phyloP scores from a whole-genome alignment of 805 yeast species.

The Candida piceae region DNA sequence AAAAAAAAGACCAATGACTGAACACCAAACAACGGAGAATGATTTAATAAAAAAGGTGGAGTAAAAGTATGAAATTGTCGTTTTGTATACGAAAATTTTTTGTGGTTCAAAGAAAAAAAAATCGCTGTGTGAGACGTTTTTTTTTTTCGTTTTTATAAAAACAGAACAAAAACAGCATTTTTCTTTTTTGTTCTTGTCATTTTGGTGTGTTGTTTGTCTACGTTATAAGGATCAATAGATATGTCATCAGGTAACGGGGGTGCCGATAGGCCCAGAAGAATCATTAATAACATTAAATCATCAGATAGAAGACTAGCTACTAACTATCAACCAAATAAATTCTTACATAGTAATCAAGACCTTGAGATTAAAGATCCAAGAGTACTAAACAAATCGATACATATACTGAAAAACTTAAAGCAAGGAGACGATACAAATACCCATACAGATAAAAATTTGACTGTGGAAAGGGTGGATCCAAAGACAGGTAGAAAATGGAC shows the following conservation, averaged over 20 bases:
- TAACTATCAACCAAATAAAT: conserved; percentile 43
- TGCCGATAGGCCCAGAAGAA: conserved; percentile 1
- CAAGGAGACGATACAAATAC: conserved; percentile 1
- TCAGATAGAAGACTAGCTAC: conserved; percentile 55
- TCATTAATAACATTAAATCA: conserved; percentile 27
- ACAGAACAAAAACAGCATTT: not conserved
- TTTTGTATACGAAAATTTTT: too few relatives aligned
- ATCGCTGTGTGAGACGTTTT: too few relatives aligned
- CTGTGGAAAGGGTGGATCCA: conserved; percentile 37
- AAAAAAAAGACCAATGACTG: too few relatives aligned
- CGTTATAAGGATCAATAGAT: too few relatives aligned
- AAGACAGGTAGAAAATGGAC: conserved; percentile 45
- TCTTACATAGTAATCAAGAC: conserved; percentile 31
- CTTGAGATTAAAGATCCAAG: conserved; percentile 13
- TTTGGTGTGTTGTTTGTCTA: too few relatives aligned
- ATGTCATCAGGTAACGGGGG: not conserved
- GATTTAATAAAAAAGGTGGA: too few relatives aligned
- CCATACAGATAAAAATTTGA: conserved; percentile 11
- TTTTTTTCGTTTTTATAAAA: too few relatives aligned
- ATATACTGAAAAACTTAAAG: conserved; percentile 15
- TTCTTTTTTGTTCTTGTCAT: too few relatives aligned
- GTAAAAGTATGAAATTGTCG: too few relatives aligned
- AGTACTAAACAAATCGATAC: conserved; percentile 13
- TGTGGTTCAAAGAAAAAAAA: too few relatives aligned
- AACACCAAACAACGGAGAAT: too few relatives aligned